phyloP scores from a whole-genome alignment of 2,329 filamentous ascomycete genomes.

The Rutstroemia sp. region DNA sequence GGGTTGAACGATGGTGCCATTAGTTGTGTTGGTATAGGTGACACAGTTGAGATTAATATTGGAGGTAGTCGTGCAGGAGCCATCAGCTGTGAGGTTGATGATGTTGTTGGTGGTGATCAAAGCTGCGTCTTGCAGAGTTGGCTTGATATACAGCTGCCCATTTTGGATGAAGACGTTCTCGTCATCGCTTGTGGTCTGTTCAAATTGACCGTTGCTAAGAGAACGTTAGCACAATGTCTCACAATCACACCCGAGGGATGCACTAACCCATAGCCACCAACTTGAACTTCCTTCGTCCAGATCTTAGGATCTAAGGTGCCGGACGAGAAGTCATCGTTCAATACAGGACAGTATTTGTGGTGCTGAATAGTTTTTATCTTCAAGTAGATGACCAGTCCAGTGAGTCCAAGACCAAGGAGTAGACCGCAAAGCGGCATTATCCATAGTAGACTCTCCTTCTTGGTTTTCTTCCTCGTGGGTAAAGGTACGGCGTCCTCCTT shows the following conservation, averaged over 20 bases:
- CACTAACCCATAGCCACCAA: constrained; percentile 38
- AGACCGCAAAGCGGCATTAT: constrained; percentile 68
- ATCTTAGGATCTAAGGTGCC: constrained; percentile 29
- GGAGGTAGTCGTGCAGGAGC: constrained; percentile 55
- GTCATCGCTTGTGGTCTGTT: constrained; percentile 62
- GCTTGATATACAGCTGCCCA: constrained; percentile 65
- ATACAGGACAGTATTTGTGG: constrained; percentile 67
- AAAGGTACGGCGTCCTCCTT: constrained; percentile 67
- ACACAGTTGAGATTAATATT: constrained; percentile 54
- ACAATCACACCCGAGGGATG: constrained; percentile 37
- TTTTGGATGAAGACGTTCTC: constrained; percentile 69
- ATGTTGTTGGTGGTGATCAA: constrained; percentile 59
- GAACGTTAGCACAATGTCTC: background rate
- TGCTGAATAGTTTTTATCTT: constrained; percentile 61
- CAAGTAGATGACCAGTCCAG: constrained; percentile 66
- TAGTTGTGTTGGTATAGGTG: constrained; percentile 67
- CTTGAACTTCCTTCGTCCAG: constrained; percentile 43
- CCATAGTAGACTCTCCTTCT: constrained; percentile 73
- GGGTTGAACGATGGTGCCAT: constrained; percentile 69
- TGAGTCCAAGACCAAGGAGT: constrained; percentile 57
- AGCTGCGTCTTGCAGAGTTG: constrained; percentile 64
- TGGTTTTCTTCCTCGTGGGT: constrained; percentile 62
- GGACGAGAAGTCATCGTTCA: constrained; percentile 36
- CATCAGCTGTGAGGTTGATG: constrained; percentile 59
- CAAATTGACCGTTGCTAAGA: constrained; percentile 70